Evolutionary conservation across 768 basidiomycete genomes (phyloP).

Genomic region (Boletus pseudo-olivaceus): DNA sequence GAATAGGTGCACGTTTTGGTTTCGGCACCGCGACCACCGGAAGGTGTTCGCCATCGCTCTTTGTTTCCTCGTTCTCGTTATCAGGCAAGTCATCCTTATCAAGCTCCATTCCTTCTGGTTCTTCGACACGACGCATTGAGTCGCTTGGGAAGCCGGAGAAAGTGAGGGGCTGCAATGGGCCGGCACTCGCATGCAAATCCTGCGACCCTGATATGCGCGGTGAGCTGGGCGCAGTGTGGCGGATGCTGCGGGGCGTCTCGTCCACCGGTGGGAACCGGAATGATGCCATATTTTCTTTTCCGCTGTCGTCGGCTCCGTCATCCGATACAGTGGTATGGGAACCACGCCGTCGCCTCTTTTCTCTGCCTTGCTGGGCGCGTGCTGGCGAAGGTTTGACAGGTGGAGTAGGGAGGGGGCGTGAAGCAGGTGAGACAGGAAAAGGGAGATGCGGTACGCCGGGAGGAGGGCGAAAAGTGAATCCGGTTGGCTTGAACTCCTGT

Average conservation of each 20-base stretch:
- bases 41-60: constrained; percentile 17
- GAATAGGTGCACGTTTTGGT: constrained; percentile 69
- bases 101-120: constrained; percentile 6
- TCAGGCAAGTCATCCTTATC: constrained; percentile 9
- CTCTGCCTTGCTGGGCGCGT: constrained; percentile 60
- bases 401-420: constrained; percentile 40
- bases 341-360: constrained; percentile 69
- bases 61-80: constrained; percentile 7
- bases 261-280: constrained; percentile 69
- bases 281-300: constrained; percentile 59
- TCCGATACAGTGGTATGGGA: constrained; percentile 35
- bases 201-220: constrained; percentile 32
- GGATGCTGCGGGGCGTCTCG: constrained; percentile 48
- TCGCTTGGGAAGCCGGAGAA: constrained; percentile 58
- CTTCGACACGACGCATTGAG: constrained; percentile 25
- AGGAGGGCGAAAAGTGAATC: constrained; percentile 77
- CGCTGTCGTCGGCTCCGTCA: constrained; percentile 47
- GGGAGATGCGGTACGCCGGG: constrained; percentile 58
- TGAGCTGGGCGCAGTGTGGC: constrained; percentile 43
- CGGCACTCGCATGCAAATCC: constrained; percentile 17
- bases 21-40: constrained; percentile 24
- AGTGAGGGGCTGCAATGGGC: constrained; percentile 47
- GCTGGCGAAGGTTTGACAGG: constrained; percentile 25
- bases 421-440: constrained; percentile 28
- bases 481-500: constrained; percentile 73